These are phyloP conservation scores for Martiniozyma asiatica DNA, from an alignment of 1,139 yeast species.

Conservation along the genomic window DNA sequence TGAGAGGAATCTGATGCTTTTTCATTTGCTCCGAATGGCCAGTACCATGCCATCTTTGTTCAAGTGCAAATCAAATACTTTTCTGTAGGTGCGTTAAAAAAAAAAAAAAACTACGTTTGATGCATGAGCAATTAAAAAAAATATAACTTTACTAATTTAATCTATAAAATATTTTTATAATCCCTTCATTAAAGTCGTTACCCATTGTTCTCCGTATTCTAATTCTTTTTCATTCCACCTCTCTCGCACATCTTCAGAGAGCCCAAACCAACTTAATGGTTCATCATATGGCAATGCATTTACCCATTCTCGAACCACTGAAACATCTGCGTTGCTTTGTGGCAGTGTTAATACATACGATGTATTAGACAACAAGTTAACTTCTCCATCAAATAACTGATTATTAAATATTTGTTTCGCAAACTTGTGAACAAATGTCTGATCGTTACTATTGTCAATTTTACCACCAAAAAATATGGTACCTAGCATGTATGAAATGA, in stretches of 20 bases:
- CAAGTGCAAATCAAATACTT: too few relatives aligned
- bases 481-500: conserved; percentile 37
- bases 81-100: too few relatives aligned
- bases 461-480: conserved; percentile 67
- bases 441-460: conserved; percentile 39
- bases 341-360: neutral
- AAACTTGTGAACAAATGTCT: conserved; percentile 19
- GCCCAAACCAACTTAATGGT: conserved; percentile 55
- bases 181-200: too few relatives aligned
- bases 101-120: too few relatives aligned
- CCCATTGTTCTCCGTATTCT: neutral
- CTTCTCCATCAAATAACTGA: conserved; percentile 24
- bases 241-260: conserved; percentile 27
- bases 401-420: conserved; percentile 24
- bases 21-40: too few relatives aligned
- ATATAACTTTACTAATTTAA: too few relatives aligned
- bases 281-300: conserved; percentile 40
- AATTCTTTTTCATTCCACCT: neutral
- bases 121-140: too few relatives aligned
- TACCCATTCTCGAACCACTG: conserved; percentile 41
- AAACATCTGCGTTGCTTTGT: too few relatives aligned
- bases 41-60: too few relatives aligned
- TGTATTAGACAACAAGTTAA: neutral
- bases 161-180: too few relatives aligned
- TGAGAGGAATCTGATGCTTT: too few relatives aligned